Percentiles rank a stretch among this genome's conserved stretches.
phyloP scores from a whole-genome alignment of 306 rosid species.

The Rosa persica region DNA sequence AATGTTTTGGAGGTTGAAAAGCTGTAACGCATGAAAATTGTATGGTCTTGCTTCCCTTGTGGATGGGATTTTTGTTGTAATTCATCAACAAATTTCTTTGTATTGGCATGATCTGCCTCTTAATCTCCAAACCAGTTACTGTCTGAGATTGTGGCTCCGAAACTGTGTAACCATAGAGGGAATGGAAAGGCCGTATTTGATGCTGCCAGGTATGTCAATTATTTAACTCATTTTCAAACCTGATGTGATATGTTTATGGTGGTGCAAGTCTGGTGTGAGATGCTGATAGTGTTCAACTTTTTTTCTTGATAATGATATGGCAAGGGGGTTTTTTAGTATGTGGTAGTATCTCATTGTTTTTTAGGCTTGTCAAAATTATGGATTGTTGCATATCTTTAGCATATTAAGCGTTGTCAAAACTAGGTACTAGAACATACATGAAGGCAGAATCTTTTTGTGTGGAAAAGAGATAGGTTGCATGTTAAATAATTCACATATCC shows the following conservation, averaged over 20 bases:
- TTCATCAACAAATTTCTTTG: conserved; percentile 33
- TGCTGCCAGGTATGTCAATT: conserved; percentile 4
- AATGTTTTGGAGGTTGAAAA: conserved; percentile 32
- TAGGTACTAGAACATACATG: neutral
- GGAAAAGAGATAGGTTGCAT: neutral
- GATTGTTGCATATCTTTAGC: neutral
- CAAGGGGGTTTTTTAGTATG: neutral
- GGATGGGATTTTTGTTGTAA: conserved; percentile 36
- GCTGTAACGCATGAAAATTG: conserved; percentile 24
- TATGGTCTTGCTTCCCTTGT: conserved; percentile 32
- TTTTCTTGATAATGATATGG: neutral
- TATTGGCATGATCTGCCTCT: conserved; percentile 25
- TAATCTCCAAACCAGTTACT: neutral
- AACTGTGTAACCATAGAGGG: neutral
- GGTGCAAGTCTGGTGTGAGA: neutral
- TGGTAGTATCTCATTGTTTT: neutral
- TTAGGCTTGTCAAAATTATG: neutral
- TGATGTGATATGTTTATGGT: conserved; percentile 8
- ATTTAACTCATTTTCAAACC: neutral
- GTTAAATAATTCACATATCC: neutral
- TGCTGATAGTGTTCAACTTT: neutral
- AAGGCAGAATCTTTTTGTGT: neutral
- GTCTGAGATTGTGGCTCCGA: conserved; percentile 6
- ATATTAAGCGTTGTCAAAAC: neutral
- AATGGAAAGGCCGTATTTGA: neutral